phyloP scores from a whole-genome alignment of 371 early-diverging fungal genomes.

The Chytridiales sp. region DNA sequence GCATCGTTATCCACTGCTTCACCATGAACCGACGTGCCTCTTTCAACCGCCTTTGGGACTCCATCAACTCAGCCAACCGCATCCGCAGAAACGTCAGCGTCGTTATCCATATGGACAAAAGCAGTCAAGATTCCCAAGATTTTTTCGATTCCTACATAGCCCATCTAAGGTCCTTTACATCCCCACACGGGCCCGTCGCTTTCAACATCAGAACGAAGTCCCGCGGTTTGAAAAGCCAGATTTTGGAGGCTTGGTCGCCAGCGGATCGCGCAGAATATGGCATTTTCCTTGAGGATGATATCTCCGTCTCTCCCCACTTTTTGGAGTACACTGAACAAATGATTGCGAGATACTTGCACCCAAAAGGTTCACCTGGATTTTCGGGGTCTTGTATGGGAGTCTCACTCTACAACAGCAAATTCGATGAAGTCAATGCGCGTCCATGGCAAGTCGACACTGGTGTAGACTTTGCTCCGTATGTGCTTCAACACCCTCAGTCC shows the following conservation, averaged over 20 bases:
- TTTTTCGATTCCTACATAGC: conserved; percentile 19
- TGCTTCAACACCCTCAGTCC: conserved; percentile 32
- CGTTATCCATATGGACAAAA: conserved; percentile 25
- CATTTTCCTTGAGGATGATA: conserved; percentile 33
- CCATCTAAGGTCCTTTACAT: conserved; percentile 19
- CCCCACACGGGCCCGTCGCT: conserved; percentile 19
- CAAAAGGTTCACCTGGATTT: conserved; percentile 8
- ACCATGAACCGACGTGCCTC: conserved; percentile 28
- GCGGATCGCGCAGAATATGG: conserved; percentile 16
- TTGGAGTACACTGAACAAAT: conserved; percentile 34
- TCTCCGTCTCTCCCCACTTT: conserved; percentile 31
- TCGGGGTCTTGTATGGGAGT: conserved; percentile 24
- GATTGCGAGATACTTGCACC: conserved; percentile 21
- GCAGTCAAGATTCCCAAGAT: conserved; percentile 7
- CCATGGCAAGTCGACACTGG: conserved; percentile 12
- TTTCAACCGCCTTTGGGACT: conserved; percentile 24
- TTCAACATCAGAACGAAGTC: conserved; percentile 12
- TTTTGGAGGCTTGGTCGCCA: conserved; percentile 32
- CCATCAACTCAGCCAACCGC: conserved; percentile 26
- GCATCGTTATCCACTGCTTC: conserved; percentile 29
- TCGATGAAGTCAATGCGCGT: conserved; percentile 30
- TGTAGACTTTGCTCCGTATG: conserved; percentile 16
- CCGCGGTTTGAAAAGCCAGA: conserved; percentile 17
- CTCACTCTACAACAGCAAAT: conserved; percentile 26
- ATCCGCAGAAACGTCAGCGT: conserved; percentile 19